These are phyloP conservation scores for Jackrogersella minutella DNA, from an alignment of 495 filamentous ascomycete genomes.

Conservation along the genomic window DNA sequence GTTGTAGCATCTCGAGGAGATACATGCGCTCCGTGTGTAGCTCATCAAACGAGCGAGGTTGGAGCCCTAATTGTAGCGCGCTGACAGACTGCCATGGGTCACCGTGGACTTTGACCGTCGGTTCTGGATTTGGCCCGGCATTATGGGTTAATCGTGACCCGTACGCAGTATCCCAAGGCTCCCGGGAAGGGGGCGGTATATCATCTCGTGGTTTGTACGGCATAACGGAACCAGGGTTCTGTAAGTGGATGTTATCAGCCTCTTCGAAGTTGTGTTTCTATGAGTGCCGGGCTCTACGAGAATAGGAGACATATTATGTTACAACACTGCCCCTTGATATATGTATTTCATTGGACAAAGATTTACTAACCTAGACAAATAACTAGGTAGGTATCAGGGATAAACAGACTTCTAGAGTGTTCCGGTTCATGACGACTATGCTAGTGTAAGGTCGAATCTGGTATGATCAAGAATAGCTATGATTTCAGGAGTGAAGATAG, in stretches of 20 bases:
- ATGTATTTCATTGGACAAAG: slow-evolving; percentile 4
- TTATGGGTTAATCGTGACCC: neutral
- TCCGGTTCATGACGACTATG: slow-evolving; percentile 3
- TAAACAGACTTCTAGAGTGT: slow-evolving; percentile 4
- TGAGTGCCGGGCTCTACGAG: neutral
- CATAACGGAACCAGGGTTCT: slow-evolving; percentile 1
- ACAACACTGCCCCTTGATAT: neutral
- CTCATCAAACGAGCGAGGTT: slow-evolving; percentile 47
- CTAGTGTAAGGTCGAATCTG: neutral
- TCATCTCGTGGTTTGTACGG: neutral
- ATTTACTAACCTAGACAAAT: neutral
- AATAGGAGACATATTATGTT: neutral
- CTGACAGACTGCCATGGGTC: slow-evolving; percentile 27
- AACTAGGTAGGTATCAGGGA: neutral
- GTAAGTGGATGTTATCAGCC: neutral
- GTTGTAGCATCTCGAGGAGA: slow-evolving; percentile 50
- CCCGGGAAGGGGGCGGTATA: neutral
- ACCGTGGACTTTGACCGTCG: slow-evolving; percentile 3
- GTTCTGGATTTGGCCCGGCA: neutral
- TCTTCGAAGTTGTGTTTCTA: neutral
- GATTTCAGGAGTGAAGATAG: neutral
- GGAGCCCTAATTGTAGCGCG: slow-evolving; percentile 30
- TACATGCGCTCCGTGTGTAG: slow-evolving; percentile 52
- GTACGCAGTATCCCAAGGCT: neutral
- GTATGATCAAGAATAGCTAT: slow-evolving; percentile 5